Base-by-base conservation (phyloP, 2,329 filamentous ascomycete genomes). In the Chaetomium olivaceum region DNA sequence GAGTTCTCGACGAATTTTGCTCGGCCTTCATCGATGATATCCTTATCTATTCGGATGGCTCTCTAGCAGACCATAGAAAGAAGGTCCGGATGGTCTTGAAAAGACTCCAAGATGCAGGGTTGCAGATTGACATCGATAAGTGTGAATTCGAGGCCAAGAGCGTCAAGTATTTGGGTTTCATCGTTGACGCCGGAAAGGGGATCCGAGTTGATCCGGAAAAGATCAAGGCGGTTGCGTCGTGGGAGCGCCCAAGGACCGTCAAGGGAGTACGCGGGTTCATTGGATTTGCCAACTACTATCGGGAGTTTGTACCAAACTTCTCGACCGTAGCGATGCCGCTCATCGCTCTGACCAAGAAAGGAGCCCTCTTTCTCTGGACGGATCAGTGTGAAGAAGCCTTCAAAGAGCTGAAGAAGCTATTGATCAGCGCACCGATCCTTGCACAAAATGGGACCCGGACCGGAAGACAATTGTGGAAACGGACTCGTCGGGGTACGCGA, bases 1-100 rank as follows among this genome's bases (percentile, higher is more conserved):
- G 54, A 51, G 5, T 50, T 27, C 33, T 68, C 9, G 39, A 69
- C 19, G 21, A 62, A 14, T 65, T 65, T n/a, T 63, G 39, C 56
- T 63, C 54, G 5, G 39, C 54, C 2, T 70, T 73, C 31, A 48
- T 69, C 2, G 46, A 67, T 36, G 48, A 68, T 39, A 58, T 68
- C 6, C 48, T 67, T 16, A 63, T 68, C 16, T 68, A 58, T 19
- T 63, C 61, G 1, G 6, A 16, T 21, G 31, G 46, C 23, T 58
- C 54, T 12, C 27, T 58, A 3, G n/a, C 54, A 7, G 29, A 58
- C 12, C 14, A 63, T 16, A 5, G 54, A 36, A 50, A 57, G 19
- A 48, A 62, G 21, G 60, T 62, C 36, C 43, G 25, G 9, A 57
- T 31, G 43, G 52, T 63, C 11, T 29, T 63, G 4, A 36, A 58